Percentiles rank a stretch among this genome's conserved stretches.
Evolutionary conservation across 2,329 filamentous ascomycete species (phyloP).

Genomic region (Colletotrichum sojae): DNA sequence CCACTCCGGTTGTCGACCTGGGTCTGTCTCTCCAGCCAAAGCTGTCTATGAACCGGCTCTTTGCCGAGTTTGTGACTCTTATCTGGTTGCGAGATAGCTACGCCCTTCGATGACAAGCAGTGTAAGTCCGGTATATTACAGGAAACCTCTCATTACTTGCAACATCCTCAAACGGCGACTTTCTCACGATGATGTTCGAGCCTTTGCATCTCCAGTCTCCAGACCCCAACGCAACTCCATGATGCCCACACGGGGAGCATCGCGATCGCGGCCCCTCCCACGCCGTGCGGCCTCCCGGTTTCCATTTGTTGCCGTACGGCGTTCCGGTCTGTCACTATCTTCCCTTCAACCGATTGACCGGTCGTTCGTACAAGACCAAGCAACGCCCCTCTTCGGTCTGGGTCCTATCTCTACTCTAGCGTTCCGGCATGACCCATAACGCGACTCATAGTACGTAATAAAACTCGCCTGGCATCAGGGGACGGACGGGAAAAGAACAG

Average conservation of each 20-base stretch:
- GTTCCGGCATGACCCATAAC: constrained; percentile 18
- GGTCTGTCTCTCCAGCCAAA: not conserved
- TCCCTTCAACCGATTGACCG: constrained; percentile 8
- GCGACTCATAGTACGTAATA: constrained; percentile 38
- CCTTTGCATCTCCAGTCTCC: no score
- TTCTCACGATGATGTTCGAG: no score
- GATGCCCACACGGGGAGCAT: constrained; percentile 5
- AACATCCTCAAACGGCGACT: no score
- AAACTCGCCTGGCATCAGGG: constrained; percentile 1
- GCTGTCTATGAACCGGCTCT: no score
- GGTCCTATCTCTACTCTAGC: constrained; percentile 31
- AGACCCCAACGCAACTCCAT: not conserved
- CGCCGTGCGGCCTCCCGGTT: constrained; percentile 14
- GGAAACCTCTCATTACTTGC: no score
- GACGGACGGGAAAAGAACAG: constrained; percentile 8
- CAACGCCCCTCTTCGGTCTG: constrained; percentile 32
- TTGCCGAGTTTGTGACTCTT: no score
- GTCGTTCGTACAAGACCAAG: not conserved
- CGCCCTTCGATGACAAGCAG: no score
- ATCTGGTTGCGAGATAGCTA: no score
- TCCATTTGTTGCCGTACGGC: constrained; percentile 11
- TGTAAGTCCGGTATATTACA: no score
- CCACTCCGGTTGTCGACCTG: not conserved
- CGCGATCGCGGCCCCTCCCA: constrained; percentile 8
- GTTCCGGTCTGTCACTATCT: constrained; percentile 37